Base-by-base conservation (phyloP, 108 stramenopile genomes). In the Skeletonema tropicum region DNA sequence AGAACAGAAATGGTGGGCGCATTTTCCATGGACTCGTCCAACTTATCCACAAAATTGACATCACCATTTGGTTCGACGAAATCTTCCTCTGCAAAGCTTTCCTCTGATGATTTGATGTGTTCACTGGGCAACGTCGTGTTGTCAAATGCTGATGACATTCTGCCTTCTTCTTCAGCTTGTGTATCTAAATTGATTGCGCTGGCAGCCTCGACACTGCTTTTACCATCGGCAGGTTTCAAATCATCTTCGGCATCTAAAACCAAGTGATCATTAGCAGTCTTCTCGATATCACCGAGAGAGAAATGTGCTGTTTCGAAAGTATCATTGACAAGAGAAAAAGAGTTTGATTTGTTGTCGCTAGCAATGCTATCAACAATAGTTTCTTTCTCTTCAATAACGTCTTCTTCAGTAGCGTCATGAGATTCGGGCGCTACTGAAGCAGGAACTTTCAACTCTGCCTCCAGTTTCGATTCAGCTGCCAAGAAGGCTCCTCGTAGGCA, bases 231-330 rank as follows among this genome's bases (percentile, higher is more conserved):
- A 59, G 3, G 0, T 15, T 32, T 29, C 59, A 33, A 15, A 21
- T 33, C 19, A 13, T 29, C 59, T 29, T 33, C 59, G 13, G 17
- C 35, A 26, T 59, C 60, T 52, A 45, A 59, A 36, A 62, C 49
- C 29, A 60, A 62, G 19, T 71, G 30, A 3, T 21, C 71, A 45
- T 33, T 36, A 2, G 49, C 48, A 13, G 46, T 49, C 32, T 29
- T 52, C 0, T 17, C 52, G 41, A 64, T 60, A 17, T 14, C 62
- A 15, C 63, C 72, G 3, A 64, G 29, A 38, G 64, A 58, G 61
- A 58, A 65, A 19, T 66, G 30, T 42, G 73, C 73, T n/a, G 64
- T 74, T 1, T 74, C 73, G 21, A 66, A 74, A 12, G 64, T 66
- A 9, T 66, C 64, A 26, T 49, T 38, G 30, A n/a, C 52, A 23